Evolutionary conservation across 306 rosid species (phyloP), one percentile per base, ranked within the genome.

Genomic region (Rosa multiflora): DNA sequence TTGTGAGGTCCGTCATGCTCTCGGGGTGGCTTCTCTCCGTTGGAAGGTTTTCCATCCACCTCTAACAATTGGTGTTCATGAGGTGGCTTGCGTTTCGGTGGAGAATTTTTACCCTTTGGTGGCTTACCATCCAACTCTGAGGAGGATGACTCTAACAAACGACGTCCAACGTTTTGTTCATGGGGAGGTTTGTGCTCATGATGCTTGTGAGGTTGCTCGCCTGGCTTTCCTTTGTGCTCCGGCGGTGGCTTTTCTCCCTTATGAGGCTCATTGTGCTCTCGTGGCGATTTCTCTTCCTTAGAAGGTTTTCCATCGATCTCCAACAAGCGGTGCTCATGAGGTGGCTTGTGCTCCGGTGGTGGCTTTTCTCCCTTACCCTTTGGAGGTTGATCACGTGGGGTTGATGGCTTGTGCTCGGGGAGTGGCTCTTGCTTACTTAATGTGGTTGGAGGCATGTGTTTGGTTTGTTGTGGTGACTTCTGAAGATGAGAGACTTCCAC

Each of bases 181-280:
- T 67, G 15, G 10, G 67, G 68, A 8, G 79, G 62, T 40, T 67
- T 67, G 56, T 23, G 69, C 67, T 13, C 67, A 53, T 53, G 59
- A 18, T n/a, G 69, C 68, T 39, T 20, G 5, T 21, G 55, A 6
- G 40, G 76, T 0, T 48, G 13, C 67, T 10, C 77, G 8, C 23
- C 21, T 5, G n/a, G 59, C 1, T 53, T 49, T 59, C 63, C 62
- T 72, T 72, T 51, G 56, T 51, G n/a, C 56, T 51, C 53, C 18
- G 6, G 53, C 23, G 86, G 85, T 11, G 75, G 59, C 14, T 26
- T 71, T 4, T 72, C 48, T 12, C 69, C 78, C 55, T 58, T 62
- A 1, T 4, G 23, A 11, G 40, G 77, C 2, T 51, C 63, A 52
- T 55, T 56, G 9, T 73, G 46, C 1, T 37, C 32, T 10, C 6